Evolutionary conservation across 1,139 yeast species (phyloP), one percentile per base, ranked within the genome.

Genomic region (Yamadazyma songkhlaensis): DNA sequence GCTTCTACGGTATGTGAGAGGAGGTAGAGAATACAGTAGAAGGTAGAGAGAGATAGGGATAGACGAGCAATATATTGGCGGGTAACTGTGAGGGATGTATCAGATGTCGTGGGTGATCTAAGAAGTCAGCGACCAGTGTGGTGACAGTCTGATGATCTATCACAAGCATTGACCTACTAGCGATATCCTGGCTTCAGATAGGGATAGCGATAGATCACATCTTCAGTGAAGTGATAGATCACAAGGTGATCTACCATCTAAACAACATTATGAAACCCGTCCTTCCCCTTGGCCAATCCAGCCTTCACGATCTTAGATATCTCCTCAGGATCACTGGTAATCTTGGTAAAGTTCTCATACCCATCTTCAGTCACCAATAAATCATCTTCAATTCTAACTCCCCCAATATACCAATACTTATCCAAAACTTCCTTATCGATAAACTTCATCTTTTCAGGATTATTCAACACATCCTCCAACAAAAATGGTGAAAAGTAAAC

Each of bases 371-470:
- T 87, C 34, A 92, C 82, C 35, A 86, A 65, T 35, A 92, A 77
- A 54, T 90, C 97, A 56, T 92, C 98, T 60, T 92, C 98, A 44
- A 92, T 88, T 60, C 98, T 79, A 6, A 92, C 96, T 34, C 98
- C 98, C 15, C 98, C 98, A 43, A 92, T 79, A 47, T 83, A 77
- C 84, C 85, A 79, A 61, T 89, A 92, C 55, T 78, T 79, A 39
- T 85, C 81, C 47, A 92, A 69, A 2, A 83, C 79, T 0, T 76
- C 79, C 47, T 62, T 60, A 54, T 88, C 72, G 43, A 92, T 82
- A 59, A 65, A 87, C 53, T 79, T 79, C 29, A 68, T 54, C 51
- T 79, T 78, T 26, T 67, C 63, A 3, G 79, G 77, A 47, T 81
- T 77, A 40, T 77, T 67, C 49, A 85, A 63, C 3, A 78, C 76